phyloP scores from a whole-genome alignment of 305 asterid genomes.

The Rubia tinctorum region DNA sequence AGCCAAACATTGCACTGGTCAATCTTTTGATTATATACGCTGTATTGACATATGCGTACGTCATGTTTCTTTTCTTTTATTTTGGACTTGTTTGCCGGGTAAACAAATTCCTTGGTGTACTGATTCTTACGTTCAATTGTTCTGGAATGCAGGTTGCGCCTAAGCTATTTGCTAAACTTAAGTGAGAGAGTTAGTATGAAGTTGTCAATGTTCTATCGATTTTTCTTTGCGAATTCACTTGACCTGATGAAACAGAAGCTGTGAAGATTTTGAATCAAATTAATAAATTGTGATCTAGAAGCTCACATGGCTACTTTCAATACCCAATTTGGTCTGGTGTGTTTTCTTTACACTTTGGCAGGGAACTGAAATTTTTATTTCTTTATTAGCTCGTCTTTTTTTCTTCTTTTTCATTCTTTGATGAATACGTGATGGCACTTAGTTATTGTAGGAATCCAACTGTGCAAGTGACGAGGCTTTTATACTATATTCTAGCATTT shows the following conservation, averaged over 20 bases:
- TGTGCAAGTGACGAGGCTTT: not conserved
- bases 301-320: constrained; percentile 1
- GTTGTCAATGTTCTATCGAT: constrained; percentile 9
- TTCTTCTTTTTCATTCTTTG: not conserved
- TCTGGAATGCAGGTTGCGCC: constrained; percentile 61
- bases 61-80: not conserved
- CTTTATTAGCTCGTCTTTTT: not conserved
- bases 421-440: not conserved
- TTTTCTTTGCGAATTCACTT: not conserved
- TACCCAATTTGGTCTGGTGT: not conserved
- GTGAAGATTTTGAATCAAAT: constrained; percentile 11
- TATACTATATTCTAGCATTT: too few species aligned
- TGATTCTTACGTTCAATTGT: constrained; percentile 11
- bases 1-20: constrained; percentile 84
- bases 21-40: constrained; percentile 81
- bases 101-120: not conserved
- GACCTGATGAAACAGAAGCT: constrained; percentile 12
- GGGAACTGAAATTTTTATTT: not conserved
- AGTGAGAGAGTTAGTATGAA: constrained; percentile 27
- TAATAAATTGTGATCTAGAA: constrained; percentile 18
- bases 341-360: not conserved
- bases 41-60: constrained; percentile 85
- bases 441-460: not conserved
- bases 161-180: constrained; percentile 58
- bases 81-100: not conserved